Base-by-base conservation (phyloP, 257 asterid species). In the Verbena officinalis region DNA sequence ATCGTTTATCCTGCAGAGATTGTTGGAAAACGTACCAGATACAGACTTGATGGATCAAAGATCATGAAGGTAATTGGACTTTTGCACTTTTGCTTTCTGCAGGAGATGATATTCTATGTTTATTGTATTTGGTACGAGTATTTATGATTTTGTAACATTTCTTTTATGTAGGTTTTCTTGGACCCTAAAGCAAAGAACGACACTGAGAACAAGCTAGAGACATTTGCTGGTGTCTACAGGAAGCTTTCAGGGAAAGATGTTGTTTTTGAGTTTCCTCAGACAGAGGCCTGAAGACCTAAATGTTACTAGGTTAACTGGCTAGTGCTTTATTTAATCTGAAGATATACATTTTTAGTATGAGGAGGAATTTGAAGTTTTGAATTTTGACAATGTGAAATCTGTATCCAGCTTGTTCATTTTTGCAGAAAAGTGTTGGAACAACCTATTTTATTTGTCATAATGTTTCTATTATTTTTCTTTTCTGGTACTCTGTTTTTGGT, bases 1-100 rank as follows among this genome's bases (percentile, higher is more conserved):
- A 78, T 90, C 16, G 97, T 85, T 46, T 85, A 78, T n/a, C 97
- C 96, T 7, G 95, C 96, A 39, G 97, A 90, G 79, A 90, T 90
- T 74, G 87, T 83, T 43, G 97, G 97, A 5, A 84, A 87, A 48
- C 87, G 96, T 9, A 63, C 59, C 38, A 71, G 95, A 70, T 87
- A 73, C 78, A 83, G 89, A 6, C 69, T 87, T 2, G 95, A 90
- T 75, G 97, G 97, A 67, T 79, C 97, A 55, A 90, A 87, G 83
- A 82, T 84, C 5, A 82, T 90, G 93, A 90, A 90, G 95, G 97
- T 85, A 52, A 4, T n/a, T 16, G 7, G 39, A n/a, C n/a, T n/a
- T n/a, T n/a, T n/a, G n/a, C n/a, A 23, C 44, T 27, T 19, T 31
- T 4, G 19, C 11, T 21, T 13, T 7, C 1, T 11, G 17, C 13